Evolutionary conservation across 768 basidiomycete genomes (phyloP), one percentile per base, ranked within the genome.

Genomic region (Mycena maculata): DNA sequence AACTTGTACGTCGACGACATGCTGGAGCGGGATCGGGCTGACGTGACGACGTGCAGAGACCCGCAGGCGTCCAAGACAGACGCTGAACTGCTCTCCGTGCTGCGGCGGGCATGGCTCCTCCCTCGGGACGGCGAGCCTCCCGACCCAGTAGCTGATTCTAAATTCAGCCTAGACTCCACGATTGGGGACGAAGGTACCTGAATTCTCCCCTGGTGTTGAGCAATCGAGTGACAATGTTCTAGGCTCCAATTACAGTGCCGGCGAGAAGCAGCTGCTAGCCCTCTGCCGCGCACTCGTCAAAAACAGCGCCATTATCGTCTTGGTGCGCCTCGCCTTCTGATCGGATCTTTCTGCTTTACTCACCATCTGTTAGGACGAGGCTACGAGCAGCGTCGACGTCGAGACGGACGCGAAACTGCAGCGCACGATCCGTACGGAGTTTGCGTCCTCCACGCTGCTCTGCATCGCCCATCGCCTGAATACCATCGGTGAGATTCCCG

Each of bases 241-340:
- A 88, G 87, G 88, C 2, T 82, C 83, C 2, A 91, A 90, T 71
- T 90, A 85, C 73, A 88, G 86, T 64, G 87, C 86, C 2, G 90
- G 90, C n/a, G 90, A 92, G 76, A 86, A 86, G 64, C 89, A 92
- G 69, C 78, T 91, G 45, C 81, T 90, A 12, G 88, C 89, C 7
- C 76, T 92, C 5, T 85, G 85, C 69, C 82, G 90, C 30, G 89
- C 88, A 0, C 78, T 92, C 18, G 86, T 88, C 36, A 88, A 88
- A 75, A 85, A 87, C 50, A 87, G 86, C 71, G 81, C 82, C 18
- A 85, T 91, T 64, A 85, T 90, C 54, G 79, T 88, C 30, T 74
- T 88, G 70, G 88, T 88, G 30, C 54, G 84, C 78, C 18, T 44
- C 20, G 30, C 4, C 3, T 4, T 31, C 23, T 0, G 39, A 8